phyloP scores from a whole-genome alignment of 345 rosid species.

The Eucalyptus cladocalyx region DNA sequence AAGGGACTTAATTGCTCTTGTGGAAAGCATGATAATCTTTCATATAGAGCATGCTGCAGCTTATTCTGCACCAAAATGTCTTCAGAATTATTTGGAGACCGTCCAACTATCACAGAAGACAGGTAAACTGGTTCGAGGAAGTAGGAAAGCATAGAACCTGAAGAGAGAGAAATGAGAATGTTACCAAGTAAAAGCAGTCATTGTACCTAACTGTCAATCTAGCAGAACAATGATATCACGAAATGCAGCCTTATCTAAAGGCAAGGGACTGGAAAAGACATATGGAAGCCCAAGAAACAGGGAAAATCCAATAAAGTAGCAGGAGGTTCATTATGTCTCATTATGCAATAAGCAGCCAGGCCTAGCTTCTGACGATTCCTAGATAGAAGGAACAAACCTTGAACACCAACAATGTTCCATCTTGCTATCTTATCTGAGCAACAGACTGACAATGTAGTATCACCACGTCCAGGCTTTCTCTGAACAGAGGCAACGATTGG shows the following conservation, averaged over 20 bases:
- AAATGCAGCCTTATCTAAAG: not conserved
- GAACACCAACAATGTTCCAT: constrained; percentile 91
- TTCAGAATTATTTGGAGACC: constrained; percentile 22
- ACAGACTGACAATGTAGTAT: constrained; percentile 79
- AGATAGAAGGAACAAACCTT: constrained; percentile 35
- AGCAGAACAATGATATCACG: not conserved
- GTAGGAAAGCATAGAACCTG: constrained; percentile 78
- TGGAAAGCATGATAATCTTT: constrained; percentile 33
- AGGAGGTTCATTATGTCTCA: not conserved
- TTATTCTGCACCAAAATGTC: constrained; percentile 27
- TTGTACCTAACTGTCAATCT: not conserved
- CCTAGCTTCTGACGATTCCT: not conserved
- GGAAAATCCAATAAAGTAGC: not conserved
- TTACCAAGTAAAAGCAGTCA: not conserved
- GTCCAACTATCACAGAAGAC: constrained; percentile 68
- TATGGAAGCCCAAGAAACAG: not conserved
- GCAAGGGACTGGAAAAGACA: not conserved
- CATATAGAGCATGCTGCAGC: constrained; percentile 42
- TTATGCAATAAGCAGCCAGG: not conserved
- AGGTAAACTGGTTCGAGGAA: constrained; percentile 61
- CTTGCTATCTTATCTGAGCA: constrained; percentile 91
- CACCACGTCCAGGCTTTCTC: constrained; percentile 97
- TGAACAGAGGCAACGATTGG: constrained; percentile 43
- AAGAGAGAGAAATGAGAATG: constrained; percentile 2
- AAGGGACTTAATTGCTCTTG: constrained; percentile 31